Evolutionary conservation across 768 basidiomycete genomes (phyloP).

Genomic region (Auricularia heimuer): DNA sequence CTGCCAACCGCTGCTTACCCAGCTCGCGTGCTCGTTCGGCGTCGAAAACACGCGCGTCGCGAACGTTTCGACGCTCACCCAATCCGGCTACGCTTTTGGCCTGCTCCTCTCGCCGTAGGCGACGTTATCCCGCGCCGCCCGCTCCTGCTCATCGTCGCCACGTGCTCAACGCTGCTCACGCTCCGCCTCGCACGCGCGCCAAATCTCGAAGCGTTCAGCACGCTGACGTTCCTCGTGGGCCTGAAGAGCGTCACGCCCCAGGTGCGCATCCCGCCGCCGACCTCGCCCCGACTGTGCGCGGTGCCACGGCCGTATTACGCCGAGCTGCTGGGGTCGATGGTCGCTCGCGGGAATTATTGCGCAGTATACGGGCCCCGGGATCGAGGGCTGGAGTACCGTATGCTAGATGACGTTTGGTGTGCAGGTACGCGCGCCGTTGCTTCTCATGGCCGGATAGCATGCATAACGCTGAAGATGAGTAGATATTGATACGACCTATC

Average conservation of each 20-base stretch:
- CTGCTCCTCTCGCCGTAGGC: slow-evolving; percentile 74
- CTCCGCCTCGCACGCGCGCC: slow-evolving; percentile 62
- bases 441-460: no score
- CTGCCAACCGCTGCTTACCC: slow-evolving; percentile 62
- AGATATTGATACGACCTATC: slow-evolving; percentile 17
- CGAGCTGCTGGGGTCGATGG: slow-evolving; percentile 59
- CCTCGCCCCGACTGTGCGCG: slow-evolving; percentile 61
- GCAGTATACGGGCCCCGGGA: slow-evolving; percentile 38
- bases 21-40: slow-evolving; percentile 20
- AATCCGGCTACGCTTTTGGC: slow-evolving; percentile 49
- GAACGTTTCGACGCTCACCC: slow-evolving; percentile 21
- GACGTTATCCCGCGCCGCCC: slow-evolving; percentile 72
- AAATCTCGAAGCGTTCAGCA: slow-evolving; percentile 51
- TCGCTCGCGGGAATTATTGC: slow-evolving; percentile 71
- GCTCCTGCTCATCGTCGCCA: slow-evolving; percentile 50
- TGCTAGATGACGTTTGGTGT: slow-evolving; percentile 34
- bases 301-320: slow-evolving; percentile 54
- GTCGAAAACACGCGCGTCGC: slow-evolving; percentile 20
- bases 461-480: no score
- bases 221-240: slow-evolving; percentile 62
- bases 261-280: slow-evolving; percentile 59
- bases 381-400: slow-evolving; percentile 34
- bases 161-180: slow-evolving; percentile 46
- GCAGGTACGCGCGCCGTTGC: slow-evolving; percentile 7
- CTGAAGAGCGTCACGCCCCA: slow-evolving; percentile 51